phyloP scores from a whole-genome alignment of 2,329 filamentous ascomycete genomes.

The Ophiostoma novo-ulmi region DNA sequence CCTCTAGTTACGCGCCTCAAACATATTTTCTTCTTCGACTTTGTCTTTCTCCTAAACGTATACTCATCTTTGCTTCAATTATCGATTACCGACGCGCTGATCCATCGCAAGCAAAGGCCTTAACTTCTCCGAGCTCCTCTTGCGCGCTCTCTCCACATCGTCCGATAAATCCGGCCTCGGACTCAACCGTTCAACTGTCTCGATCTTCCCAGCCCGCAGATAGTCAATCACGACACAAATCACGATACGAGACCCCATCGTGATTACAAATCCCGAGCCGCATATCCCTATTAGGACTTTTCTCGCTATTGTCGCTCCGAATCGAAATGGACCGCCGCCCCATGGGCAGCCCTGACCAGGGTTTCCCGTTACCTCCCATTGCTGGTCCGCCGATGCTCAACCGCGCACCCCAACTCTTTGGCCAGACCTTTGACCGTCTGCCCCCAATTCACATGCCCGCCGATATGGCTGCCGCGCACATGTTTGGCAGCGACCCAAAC shows the following conservation, averaged over 20 bases:
- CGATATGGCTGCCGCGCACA: conserved; percentile 51
- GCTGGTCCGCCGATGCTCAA: conserved; percentile 55
- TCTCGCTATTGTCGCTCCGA: background rate
- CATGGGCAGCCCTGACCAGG: conserved; percentile 35
- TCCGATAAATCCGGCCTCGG: background rate
- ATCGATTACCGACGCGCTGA: background rate
- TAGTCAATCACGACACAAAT: background rate
- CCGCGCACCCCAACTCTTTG: conserved; percentile 64
- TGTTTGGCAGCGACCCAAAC: conserved; percentile 52
- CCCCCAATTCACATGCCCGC: conserved; percentile 53
- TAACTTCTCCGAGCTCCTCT: background rate
- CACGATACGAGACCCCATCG: background rate
- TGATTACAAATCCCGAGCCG: background rate
- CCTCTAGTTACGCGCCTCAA: background rate
- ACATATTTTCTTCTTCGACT: background rate
- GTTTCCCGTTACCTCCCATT: conserved; percentile 56
- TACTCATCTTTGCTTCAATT: background rate
- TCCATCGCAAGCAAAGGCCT: background rate
- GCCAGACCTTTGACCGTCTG: conserved; percentile 57
- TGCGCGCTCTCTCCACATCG: background rate
- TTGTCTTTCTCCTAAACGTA: background rate
- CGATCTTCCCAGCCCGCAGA: background rate
- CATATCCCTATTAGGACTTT: background rate
- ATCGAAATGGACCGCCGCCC: conserved; percentile 48
- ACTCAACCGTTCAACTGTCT: background rate